These are phyloP conservation scores for Rhizomucor miehei DNA, from an alignment of 371 early-diverging fungal species.

Conservation along the genomic window DNA sequence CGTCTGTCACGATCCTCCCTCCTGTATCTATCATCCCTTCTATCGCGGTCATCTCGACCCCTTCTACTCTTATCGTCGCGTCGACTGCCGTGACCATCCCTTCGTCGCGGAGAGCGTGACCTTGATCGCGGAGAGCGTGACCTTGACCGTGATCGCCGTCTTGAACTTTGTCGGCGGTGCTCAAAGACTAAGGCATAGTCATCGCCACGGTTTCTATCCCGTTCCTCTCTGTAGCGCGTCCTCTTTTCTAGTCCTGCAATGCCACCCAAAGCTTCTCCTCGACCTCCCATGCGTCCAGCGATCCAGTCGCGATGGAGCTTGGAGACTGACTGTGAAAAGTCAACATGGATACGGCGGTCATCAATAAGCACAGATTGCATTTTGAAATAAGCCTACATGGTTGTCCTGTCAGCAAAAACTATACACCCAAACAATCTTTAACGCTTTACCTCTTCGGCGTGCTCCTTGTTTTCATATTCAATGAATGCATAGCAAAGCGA, in stretches of 20 bases:
- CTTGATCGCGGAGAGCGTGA: slow-evolving; percentile 1
- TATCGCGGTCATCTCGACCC: too few species aligned
- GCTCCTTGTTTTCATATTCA: slow-evolving; percentile 87
- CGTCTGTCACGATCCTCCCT: too few species aligned
- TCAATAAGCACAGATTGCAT: slow-evolving; percentile 94
- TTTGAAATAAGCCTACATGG: slow-evolving; percentile 75
- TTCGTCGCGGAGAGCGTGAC: slow-evolving; percentile 12
- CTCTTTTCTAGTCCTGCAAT: slow-evolving; percentile 48
- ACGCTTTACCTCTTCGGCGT: slow-evolving; percentile 73
- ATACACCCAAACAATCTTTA: not conserved
- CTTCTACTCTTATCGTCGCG: too few species aligned
- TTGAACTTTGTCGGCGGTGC: slow-evolving; percentile 10
- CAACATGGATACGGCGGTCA: slow-evolving; percentile 95
- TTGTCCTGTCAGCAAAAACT: not conserved
- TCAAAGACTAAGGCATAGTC: slow-evolving; percentile 49
- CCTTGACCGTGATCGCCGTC: not conserved
- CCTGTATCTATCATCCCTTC: too few species aligned
- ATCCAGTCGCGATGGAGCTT: slow-evolving; percentile 80
- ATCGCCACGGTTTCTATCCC: slow-evolving; percentile 19
- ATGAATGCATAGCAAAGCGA: slow-evolving; percentile 95
- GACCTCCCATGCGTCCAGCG: slow-evolving; percentile 40
- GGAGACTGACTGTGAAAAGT: slow-evolving; percentile 96
- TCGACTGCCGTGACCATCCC: not conserved
- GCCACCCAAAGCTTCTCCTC: slow-evolving; percentile 48
- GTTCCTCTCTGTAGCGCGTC: slow-evolving; percentile 42